Conservation (phyloP, 352 stramenopile genomes). For the Phytophthora europaea region DNA sequence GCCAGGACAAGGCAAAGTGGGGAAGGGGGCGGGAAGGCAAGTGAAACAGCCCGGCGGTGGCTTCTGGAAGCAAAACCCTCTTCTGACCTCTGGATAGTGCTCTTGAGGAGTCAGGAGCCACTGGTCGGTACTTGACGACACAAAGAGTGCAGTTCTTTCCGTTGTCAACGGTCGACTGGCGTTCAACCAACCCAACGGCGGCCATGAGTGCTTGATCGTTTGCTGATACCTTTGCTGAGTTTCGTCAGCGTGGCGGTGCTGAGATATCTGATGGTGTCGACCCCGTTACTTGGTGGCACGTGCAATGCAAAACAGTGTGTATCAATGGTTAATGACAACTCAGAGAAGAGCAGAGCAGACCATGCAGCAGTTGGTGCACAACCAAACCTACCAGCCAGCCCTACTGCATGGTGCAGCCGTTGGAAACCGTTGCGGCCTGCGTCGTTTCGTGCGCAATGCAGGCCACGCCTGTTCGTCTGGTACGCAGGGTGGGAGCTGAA, state of each 20-base stretch:
- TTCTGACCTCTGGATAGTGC: conserved; percentile 7
- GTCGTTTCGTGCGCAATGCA: conserved; percentile 45
- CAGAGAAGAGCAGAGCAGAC: background rate
- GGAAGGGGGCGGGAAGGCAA: conserved; percentile 30
- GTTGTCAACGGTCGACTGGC: conserved; percentile 35
- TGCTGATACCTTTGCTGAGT: conserved; percentile 15
- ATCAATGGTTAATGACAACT: background rate
- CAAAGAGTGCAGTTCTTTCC: conserved; percentile 23
- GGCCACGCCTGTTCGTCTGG: conserved; percentile 15
- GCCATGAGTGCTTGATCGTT: background rate
- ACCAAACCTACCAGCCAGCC: background rate
- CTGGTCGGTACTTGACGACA: conserved; percentile 33
- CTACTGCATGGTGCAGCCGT: conserved; percentile 1
- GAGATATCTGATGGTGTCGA: background rate
- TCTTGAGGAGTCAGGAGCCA: conserved; percentile 18
- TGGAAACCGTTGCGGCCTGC: conserved; percentile 24
- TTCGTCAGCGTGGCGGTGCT: conserved; percentile 8
- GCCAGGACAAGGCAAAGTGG: conserved; percentile 14
- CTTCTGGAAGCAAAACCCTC: conserved; percentile 18
- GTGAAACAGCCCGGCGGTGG: conserved; percentile 24
- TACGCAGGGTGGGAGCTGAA: conserved; percentile 12
- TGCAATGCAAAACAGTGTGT: background rate
- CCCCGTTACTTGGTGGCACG: background rate
- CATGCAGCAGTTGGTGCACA: background rate
- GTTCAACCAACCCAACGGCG: conserved; percentile 9